Base-by-base conservation (phyloP, 768 basidiomycete genomes). In the Coprinopsis strossmayeri region DNA sequence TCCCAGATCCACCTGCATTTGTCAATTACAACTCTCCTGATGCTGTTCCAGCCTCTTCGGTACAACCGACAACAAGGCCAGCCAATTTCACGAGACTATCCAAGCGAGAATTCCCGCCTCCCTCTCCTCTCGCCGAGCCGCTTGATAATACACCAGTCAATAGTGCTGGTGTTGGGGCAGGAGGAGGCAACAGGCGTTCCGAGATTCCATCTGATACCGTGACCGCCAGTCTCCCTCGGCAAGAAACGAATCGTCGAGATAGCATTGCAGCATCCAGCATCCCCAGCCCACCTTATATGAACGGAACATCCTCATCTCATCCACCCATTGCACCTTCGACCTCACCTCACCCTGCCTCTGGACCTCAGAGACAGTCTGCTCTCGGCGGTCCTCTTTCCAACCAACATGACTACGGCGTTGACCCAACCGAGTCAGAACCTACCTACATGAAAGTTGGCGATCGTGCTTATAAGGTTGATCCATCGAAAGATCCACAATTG, bases 1-100 rank as follows among this genome's bases (percentile, higher is more conserved):
- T 98, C 41, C 91, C 92, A 0, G 91, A 96, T 54, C 79, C 91
- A 5, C 92, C 91, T 15, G 63, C 76, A 15, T 96, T 92, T 64
- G 80, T 94, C 63, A 87, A 92, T 68, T 91, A 89, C 62, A 76
- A 79, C 32, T 76, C 73, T 35, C 76, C 80, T 21, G 81, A 82
- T 49, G 77, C 84, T 7, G 74, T 82, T 21, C 79, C 82, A 5
- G 76, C 76, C 23, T 78, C 77, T 17, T 78, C 73, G 11, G 69
- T 74, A 55, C 72, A 79, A 24, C 72, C 81, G 2, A 72, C 77
- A 0, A 79, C 72, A 44, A 81, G 78, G 28, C 65, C 73, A 1
- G 77, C 88, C 30, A 72, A 69, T 48, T 90, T 83, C 57, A 49
- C 49, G 30, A 71, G 75, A 26, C 60, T 66, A 7, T 67, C 74